A percentile compares a stretch with the other conserved stretches of the same genome.
Conservation (phyloP, 2,329 filamentous ascomycete species). For the Magnaporthales sp. region DNA sequence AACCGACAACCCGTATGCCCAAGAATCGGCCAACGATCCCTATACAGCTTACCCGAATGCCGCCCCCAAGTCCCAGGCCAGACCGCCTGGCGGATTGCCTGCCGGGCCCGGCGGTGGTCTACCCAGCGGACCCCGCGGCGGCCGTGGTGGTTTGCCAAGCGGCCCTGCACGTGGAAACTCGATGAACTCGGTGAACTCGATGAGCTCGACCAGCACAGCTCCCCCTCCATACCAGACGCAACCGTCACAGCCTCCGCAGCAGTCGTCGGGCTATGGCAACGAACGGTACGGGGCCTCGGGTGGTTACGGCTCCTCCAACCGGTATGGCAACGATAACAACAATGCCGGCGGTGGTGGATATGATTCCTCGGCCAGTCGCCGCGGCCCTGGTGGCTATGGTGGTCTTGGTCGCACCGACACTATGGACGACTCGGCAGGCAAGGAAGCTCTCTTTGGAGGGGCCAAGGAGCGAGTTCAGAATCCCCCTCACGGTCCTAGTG, state of each 20-base stretch:
- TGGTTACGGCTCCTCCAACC: slow-evolving; percentile 40
- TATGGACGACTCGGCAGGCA: slow-evolving; percentile 39
- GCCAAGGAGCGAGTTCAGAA: slow-evolving; percentile 36
- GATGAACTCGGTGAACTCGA: neutral
- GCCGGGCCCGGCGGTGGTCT: slow-evolving; percentile 11
- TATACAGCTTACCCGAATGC: slow-evolving; percentile 32
- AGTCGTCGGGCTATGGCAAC: slow-evolving; percentile 38
- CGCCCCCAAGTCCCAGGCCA: neutral
- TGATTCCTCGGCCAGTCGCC: slow-evolving; percentile 1
- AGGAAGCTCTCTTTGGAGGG: slow-evolving; percentile 54
- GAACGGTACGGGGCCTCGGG: slow-evolving; percentile 42
- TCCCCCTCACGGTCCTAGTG: slow-evolving; percentile 7
- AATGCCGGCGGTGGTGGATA: slow-evolving; percentile 13
- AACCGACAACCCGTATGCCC: slow-evolving; percentile 47
- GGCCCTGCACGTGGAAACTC: slow-evolving; percentile 20
- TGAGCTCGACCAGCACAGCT: slow-evolving; percentile 9
- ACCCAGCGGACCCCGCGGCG: slow-evolving; percentile 18
- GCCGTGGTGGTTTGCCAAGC: slow-evolving; percentile 26
- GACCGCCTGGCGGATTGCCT: neutral
- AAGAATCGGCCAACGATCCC: slow-evolving; percentile 39
- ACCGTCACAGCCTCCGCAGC: slow-evolving; percentile 14
- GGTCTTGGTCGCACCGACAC: slow-evolving; percentile 41
- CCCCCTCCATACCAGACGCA: slow-evolving; percentile 25
- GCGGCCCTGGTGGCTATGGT: slow-evolving; percentile 50
- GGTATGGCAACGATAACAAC: slow-evolving; percentile 33